Conservation (phyloP, 2,329 filamentous ascomycete genomes). For the Fusarium guadeloupense region DNA sequence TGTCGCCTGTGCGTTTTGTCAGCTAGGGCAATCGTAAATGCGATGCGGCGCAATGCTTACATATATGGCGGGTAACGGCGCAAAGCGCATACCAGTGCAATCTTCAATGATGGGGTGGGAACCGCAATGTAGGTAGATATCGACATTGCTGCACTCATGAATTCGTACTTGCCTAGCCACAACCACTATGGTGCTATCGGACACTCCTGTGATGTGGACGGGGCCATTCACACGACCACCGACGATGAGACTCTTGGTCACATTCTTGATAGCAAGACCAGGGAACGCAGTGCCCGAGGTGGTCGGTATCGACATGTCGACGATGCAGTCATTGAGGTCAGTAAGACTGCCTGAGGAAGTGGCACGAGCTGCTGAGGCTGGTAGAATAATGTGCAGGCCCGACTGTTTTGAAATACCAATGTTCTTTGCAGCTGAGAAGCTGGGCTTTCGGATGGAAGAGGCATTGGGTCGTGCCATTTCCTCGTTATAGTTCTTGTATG, state of each 20-base stretch:
- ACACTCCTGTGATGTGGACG: slow-evolving; percentile 81
- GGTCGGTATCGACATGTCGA: slow-evolving; percentile 80
- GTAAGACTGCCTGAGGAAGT: slow-evolving; percentile 79
- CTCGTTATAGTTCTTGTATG: slow-evolving; percentile 63
- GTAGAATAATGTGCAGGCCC: slow-evolving; percentile 79
- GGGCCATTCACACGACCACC: slow-evolving; percentile 82
- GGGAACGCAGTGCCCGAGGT: slow-evolving; percentile 70
- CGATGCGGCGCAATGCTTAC: slow-evolving; percentile 58
- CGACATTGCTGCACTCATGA: slow-evolving; percentile 83
- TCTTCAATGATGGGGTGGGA: slow-evolving; percentile 95
- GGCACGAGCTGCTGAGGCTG: slow-evolving; percentile 73
- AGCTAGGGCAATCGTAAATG: neutral
- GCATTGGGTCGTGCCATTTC: slow-evolving; percentile 57
- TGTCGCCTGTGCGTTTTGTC: slow-evolving; percentile 29
- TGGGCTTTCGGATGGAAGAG: slow-evolving; percentile 64
- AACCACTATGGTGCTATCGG: slow-evolving; percentile 79
- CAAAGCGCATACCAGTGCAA: slow-evolving; percentile 81
- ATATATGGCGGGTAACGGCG: slow-evolving; percentile 74
- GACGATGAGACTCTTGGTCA: slow-evolving; percentile 76
- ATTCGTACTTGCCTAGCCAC: slow-evolving; percentile 89
- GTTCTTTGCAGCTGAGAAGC: slow-evolving; percentile 68
- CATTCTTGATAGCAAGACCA: slow-evolving; percentile 71
- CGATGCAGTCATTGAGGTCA: slow-evolving; percentile 73
- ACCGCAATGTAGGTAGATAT: slow-evolving; percentile 82
- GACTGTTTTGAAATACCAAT: slow-evolving; percentile 74